These are phyloP conservation scores for Pyrus betulifolia DNA, from an alignment of 306 rosid genomes.

Conservation along the genomic window DNA sequence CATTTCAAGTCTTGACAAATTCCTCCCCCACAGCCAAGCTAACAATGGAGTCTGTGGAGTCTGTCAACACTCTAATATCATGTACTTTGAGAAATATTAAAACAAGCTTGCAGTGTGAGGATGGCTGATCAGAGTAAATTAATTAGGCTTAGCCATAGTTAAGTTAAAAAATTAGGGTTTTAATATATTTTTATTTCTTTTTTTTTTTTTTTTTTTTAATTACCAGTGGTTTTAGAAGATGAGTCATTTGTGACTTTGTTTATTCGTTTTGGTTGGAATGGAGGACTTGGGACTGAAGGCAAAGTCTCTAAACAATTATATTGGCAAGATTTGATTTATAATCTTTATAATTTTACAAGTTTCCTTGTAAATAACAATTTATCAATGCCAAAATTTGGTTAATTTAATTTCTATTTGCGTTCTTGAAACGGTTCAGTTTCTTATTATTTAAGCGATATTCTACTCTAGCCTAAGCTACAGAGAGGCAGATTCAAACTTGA, in stretches of 20 bases:
- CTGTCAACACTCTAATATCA: constrained; percentile 64
- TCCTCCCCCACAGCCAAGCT: constrained; percentile 79
- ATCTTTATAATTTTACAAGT: not conserved
- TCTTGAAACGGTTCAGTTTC: not conserved
- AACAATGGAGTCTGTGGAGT: constrained; percentile 75
- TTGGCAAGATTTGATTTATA: not conserved
- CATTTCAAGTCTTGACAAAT: constrained; percentile 72
- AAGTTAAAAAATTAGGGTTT: constrained; percentile 22
- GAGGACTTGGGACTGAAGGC: constrained; percentile 15
- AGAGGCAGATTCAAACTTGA: not conserved
- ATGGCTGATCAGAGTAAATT: constrained; percentile 33
- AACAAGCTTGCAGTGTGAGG: constrained; percentile 88
- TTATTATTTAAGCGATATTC: no score
- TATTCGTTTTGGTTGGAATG: constrained; percentile 32
- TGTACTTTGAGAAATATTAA: constrained; percentile 74
- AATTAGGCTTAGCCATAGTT: constrained; percentile 20
- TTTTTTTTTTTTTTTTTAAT: not conserved
- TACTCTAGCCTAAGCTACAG: no score
- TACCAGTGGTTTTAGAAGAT: constrained; percentile 25
- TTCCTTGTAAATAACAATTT: constrained; percentile 4
- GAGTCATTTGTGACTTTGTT: constrained; percentile 19
- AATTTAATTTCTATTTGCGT: not conserved
- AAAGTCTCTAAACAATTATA: not conserved
- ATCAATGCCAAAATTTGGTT: not conserved
- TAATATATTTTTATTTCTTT: not conserved